Percentiles rank a stretch among this genome's conserved stretches.
Evolutionary conservation across 176 grass and related monocot genomes (phyloP).

Genomic region (Aegilops tauschii): DNA sequence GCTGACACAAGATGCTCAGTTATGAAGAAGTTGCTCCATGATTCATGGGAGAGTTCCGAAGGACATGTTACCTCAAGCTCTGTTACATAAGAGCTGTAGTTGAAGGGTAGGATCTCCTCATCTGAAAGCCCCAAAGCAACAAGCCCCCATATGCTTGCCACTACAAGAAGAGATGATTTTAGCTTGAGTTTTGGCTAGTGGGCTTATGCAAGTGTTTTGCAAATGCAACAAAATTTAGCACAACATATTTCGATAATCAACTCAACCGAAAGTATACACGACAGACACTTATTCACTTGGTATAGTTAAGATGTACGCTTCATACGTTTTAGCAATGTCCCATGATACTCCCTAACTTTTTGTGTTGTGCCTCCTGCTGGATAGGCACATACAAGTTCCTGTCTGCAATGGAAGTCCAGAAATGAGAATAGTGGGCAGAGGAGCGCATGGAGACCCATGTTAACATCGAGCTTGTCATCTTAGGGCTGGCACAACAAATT

Average conservation of each 20-base stretch:
- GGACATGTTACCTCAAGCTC: slow-evolving; percentile 66
- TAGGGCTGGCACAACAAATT: neutral
- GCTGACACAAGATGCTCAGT: neutral
- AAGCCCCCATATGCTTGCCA: slow-evolving; percentile 84
- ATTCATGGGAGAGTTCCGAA: neutral
- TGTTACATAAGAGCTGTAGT: slow-evolving; percentile 61
- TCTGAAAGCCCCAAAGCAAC: slow-evolving; percentile 78
- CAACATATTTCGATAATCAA: neutral
- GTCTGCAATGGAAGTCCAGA: neutral
- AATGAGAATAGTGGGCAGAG: neutral
- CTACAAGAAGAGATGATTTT: slow-evolving; percentile 32
- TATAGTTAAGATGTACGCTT: neutral
- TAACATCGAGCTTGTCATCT: neutral
- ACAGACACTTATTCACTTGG: neutral
- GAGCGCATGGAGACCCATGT: neutral
- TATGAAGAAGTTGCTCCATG: slow-evolving; percentile 7
- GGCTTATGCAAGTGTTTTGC: neutral
- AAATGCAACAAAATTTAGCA: neutral
- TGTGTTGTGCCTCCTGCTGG: neutral
- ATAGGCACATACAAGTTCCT: neutral
- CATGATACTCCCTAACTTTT: neutral
- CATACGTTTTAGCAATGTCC: neutral
- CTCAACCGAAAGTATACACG: neutral
- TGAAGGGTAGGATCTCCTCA: slow-evolving; percentile 87
- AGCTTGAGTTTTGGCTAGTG: neutral